Evolutionary conservation across 495 filamentous ascomycete species (phyloP).

Genomic region (Talaromyces nanjingensis): DNA sequence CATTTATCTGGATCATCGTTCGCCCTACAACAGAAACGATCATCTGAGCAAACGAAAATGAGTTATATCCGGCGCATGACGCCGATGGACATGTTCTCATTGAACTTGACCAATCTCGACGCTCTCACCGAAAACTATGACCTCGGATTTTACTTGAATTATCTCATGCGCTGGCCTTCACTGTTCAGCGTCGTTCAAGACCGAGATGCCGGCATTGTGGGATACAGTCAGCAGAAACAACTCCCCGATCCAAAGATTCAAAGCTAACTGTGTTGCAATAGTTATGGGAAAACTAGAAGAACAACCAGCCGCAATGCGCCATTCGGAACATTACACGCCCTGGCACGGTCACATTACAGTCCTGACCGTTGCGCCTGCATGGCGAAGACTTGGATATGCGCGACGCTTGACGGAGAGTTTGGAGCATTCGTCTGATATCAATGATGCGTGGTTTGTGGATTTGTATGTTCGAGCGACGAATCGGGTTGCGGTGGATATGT

Average conservation of each 20-base stretch:
- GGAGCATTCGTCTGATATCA: conserved; percentile 69
- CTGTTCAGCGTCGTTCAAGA: conserved; percentile 86
- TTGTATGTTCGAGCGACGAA: conserved; percentile 88
- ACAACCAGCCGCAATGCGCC: conserved; percentile 61
- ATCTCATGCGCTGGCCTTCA: conserved; percentile 89
- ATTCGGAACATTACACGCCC: conserved; percentile 80
- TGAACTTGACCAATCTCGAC: conserved; percentile 83
- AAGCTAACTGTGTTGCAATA: conserved; percentile 21
- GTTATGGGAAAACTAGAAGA: conserved; percentile 96
- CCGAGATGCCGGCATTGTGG: conserved; percentile 72
- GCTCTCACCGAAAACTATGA: conserved; percentile 95
- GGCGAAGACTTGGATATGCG: conserved; percentile 79
- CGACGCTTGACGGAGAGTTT: conserved; percentile 70
- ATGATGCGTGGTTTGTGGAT: conserved; percentile 91
- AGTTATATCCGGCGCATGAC: conserved; percentile 64
- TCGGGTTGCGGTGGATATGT: conserved; percentile 76
- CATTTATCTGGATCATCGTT: not conserved
- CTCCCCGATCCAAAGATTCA: not conserved
- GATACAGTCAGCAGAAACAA: conserved; percentile 65
- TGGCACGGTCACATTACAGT: conserved; percentile 99
- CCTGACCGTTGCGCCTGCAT: conserved; percentile 82
- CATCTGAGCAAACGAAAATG: conserved; percentile 34
- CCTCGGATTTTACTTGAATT: conserved; percentile 89
- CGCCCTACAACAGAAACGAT: not conserved
- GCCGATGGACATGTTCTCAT: conserved; percentile 66